phyloP scores from a whole-genome alignment of 2,329 filamentous ascomycete species.

The Penicillium sclerotiorum region DNA sequence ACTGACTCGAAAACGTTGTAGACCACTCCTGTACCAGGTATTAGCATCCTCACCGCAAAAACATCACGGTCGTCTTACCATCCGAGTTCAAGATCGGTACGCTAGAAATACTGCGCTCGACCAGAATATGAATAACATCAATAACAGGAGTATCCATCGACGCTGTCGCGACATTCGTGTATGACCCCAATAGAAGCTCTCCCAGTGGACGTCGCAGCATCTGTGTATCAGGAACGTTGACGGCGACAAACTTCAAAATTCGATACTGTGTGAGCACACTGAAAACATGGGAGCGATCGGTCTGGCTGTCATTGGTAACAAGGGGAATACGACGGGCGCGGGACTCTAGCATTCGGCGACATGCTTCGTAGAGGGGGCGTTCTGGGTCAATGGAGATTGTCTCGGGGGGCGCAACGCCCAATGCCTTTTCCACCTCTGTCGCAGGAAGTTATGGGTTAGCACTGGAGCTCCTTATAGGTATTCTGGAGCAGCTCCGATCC shows the following conservation, averaged over 20 bases:
- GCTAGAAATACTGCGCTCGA: slow-evolving; percentile 89
- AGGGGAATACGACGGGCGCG: slow-evolving; percentile 91
- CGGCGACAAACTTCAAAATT: slow-evolving; percentile 97
- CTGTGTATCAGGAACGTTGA: slow-evolving; percentile 88
- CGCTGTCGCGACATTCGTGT: slow-evolving; percentile 76
- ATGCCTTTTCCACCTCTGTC: slow-evolving; percentile 92
- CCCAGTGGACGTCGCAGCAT: slow-evolving; percentile 83
- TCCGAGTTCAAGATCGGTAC: slow-evolving; percentile 87
- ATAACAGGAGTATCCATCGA: slow-evolving; percentile 89
- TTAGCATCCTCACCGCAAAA: background rate
- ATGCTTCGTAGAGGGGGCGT: slow-evolving; percentile 90
- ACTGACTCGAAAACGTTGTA: slow-evolving; percentile 98
- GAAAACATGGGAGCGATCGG: slow-evolving; percentile 85
- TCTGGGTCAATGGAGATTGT: slow-evolving; percentile 95
- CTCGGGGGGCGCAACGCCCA: slow-evolving; percentile 87
- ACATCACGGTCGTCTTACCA: slow-evolving; percentile 43
- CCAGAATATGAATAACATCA: slow-evolving; percentile 90
- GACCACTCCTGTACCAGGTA: slow-evolving; percentile 58
- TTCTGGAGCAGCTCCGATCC: background rate
- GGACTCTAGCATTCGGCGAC: slow-evolving; percentile 89
- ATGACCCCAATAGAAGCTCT: slow-evolving; percentile 84
- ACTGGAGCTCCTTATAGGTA: background rate
- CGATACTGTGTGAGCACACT: slow-evolving; percentile 98
- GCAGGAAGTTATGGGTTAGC: background rate
- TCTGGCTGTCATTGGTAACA: slow-evolving; percentile 92